Base-by-base conservation (phyloP, 805 yeast genomes). In the Pichia nakasei region DNA sequence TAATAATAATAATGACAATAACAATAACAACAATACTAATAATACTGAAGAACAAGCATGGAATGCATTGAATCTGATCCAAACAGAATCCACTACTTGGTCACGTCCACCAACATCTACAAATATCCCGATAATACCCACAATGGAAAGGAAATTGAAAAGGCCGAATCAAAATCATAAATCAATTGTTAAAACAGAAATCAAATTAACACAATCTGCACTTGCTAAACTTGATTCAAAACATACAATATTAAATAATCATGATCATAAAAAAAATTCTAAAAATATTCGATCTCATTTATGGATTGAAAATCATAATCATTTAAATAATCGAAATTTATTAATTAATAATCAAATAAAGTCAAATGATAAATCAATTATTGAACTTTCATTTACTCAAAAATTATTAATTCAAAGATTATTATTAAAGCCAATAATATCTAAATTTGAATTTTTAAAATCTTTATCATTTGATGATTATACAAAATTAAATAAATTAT, bases 401-500 rank as follows among this genome's bases (percentile, higher is more conserved):
- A 84, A 85, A 53, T 55, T 64, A 18, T 60, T 64, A 29, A 71
- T 85, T 15, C 93, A 84, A 55, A 66, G 64, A 19, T 56, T 72
- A 39, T 61, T 76, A 27, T 79, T 85, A 11, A 63, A 86, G 35
- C 65, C 69, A 18, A 67, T 64, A 18, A 55, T 85, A 39, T 64
- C 77, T 39, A 74, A 9, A 15, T 6, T n/a, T 9, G 37, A 29
- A 12, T 12, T 40, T 19, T 38, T 41, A 2, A 22, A 58, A 51
- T 26, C 64, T 41, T 47, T 56, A 9, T 43, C 54, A 9, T 46
- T 56, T 11, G 43, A 45, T 1, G 36, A 49, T 21, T 85, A 80
- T 56, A 81, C 86, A 3, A 59, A 58, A 15, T 69, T 84, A 43
- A 85, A 85, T 60, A 76, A 75, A 61, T 63, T 62, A 3, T 78